Conservation (phyloP, 805 yeast genomes). For the Metschnikowia proteae region DNA sequence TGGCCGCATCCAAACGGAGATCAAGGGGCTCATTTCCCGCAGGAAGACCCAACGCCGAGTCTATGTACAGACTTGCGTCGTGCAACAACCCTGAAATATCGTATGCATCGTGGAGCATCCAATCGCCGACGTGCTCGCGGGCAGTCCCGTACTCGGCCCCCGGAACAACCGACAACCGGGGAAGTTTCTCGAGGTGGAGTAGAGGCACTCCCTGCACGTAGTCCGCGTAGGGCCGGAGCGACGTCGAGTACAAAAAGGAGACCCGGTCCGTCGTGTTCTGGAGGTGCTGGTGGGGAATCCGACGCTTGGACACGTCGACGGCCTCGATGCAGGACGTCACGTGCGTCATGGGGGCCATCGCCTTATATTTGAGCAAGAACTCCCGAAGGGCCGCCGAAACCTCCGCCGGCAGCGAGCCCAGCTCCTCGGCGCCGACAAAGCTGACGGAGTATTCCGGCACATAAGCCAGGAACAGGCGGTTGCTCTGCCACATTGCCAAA, state of each 20-base stretch:
- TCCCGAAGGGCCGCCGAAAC: constrained; percentile 5
- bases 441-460: constrained; percentile 5
- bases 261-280: constrained; percentile 9
- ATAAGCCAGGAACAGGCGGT: constrained; percentile 1
- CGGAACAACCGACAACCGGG: not conserved
- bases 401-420: constrained; percentile 8
- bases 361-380: constrained; percentile 7
- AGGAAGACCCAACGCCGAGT: constrained; percentile 9
- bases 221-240: constrained; percentile 14
- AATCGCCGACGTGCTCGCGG: constrained; percentile 1
- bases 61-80: not conserved
- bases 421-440: constrained; percentile 19
- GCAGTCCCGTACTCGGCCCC: constrained; percentile 17
- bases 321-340: constrained; percentile 6
- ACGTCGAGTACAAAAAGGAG: constrained; percentile 17
- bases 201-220: constrained; percentile 12
- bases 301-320: constrained; percentile 14
- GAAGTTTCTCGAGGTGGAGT: constrained; percentile 10
- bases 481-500: constrained; percentile 8
- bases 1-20: constrained; percentile 9
- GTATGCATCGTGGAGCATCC: constrained; percentile 4
- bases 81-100: constrained; percentile 11
- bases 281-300: constrained; percentile 6
- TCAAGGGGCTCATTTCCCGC: constrained; percentile 3
- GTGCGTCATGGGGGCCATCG: constrained; percentile 6